Evolutionary conservation across 1,139 yeast species (phyloP).

Genomic region (Meyerozyma carpophila): DNA sequence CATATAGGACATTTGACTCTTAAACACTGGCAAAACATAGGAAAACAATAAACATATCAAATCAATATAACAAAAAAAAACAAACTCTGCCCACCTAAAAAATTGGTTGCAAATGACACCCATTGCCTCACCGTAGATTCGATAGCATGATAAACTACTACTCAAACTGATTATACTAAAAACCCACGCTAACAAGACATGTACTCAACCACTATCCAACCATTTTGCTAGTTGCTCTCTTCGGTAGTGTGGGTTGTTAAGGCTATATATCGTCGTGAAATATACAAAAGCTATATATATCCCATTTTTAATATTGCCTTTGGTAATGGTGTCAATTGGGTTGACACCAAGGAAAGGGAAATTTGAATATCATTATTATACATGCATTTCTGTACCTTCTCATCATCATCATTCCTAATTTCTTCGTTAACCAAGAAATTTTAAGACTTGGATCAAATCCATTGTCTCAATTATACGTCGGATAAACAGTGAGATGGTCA

Average conservation of each 20-base stretch:
- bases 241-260: background rate
- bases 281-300: background rate
- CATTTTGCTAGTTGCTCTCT: background rate
- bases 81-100: background rate
- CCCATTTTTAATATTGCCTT: background rate
- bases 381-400: constrained; percentile 2
- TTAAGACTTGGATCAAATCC: background rate
- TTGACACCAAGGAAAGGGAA: background rate
- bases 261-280: background rate
- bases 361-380: constrained; percentile 1
- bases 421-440: background rate
- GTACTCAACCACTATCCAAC: background rate
- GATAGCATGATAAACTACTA: background rate
- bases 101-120: background rate
- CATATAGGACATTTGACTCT: background rate
- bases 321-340: background rate
- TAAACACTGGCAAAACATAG: background rate
- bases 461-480: background rate
- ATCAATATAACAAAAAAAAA: background rate
- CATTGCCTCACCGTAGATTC: background rate
- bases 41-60: background rate
- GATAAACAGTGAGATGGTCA: background rate
- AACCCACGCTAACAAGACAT: background rate
- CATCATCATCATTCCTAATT: background rate
- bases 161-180: background rate